A percentile compares a stretch with the other conserved stretches of the same genome.
These are phyloP conservation scores for Gleditsia sinensis DNA, from an alignment of 306 rosid genomes.

Conservation along the genomic window DNA sequence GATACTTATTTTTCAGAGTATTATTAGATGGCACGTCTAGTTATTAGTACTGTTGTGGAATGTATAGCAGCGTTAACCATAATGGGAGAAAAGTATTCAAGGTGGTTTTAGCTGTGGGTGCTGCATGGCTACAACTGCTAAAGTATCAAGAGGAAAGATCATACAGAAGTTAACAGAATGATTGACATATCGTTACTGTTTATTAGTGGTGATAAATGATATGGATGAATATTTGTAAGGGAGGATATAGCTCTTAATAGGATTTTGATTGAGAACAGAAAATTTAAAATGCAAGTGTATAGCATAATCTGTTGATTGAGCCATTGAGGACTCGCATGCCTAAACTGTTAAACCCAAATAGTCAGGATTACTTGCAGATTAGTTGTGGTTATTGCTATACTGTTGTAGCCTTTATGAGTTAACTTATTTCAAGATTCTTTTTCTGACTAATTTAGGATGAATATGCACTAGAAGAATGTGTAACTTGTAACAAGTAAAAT, in stretches of 20 bases:
- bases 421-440: neutral
- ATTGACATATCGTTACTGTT: neutral
- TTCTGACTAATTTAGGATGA: neutral
- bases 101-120: neutral
- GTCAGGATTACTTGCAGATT: neutral
- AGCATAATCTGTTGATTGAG: no score
- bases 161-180: neutral
- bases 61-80: no score
- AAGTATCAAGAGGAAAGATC: neutral
- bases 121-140: neutral
- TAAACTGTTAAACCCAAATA: neutral
- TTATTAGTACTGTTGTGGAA: neutral
- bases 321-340: neutral
- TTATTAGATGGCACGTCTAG: neutral
- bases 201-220: neutral
- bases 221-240: neutral
- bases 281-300: no score
- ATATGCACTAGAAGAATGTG: neutral
- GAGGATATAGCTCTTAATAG: neutral
- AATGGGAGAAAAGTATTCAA: no score
- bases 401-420: neutral
- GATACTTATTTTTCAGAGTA: neutral
- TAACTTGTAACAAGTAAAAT: no score
- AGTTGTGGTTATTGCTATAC: neutral
- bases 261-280: no score